phyloP scores from a whole-genome alignment of 2,329 filamentous ascomycete species.

The Mollisia scopiformis region DNA sequence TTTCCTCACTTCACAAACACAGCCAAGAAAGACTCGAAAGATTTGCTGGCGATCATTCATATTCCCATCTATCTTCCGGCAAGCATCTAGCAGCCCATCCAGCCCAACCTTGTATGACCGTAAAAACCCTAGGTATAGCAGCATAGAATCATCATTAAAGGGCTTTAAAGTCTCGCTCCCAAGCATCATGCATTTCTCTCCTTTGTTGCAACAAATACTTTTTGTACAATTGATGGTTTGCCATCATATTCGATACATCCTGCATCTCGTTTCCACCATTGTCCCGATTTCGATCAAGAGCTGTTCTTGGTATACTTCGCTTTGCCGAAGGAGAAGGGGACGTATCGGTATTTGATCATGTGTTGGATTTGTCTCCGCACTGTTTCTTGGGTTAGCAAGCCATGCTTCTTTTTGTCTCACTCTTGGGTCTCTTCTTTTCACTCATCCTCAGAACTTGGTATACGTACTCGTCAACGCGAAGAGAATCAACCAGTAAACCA shows the following conservation, averaged over 20 bases:
- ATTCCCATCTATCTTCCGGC: constrained; percentile 14
- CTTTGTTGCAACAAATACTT: constrained; percentile 8
- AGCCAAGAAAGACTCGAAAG: too few relatives aligned
- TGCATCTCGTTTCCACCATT: constrained; percentile 1
- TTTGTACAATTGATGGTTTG: constrained; percentile 23
- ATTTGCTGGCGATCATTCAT: not conserved
- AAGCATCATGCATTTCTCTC: constrained; percentile 8
- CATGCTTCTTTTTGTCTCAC: not conserved
- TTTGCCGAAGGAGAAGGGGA: constrained; percentile 92
- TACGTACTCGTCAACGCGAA: constrained; percentile 91
- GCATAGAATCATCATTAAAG: constrained; percentile 26
- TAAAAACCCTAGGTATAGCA: constrained; percentile 16
- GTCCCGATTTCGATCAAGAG: constrained; percentile 30
- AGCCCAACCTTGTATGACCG: constrained; percentile 16
- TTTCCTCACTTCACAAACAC: too few relatives aligned
- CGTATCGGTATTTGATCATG: constrained; percentile 99
- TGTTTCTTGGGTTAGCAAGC: constrained; percentile 41
- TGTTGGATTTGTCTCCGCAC: constrained; percentile 99
- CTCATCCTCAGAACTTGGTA: not conserved
- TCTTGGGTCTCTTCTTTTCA: not conserved
- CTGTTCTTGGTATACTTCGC: constrained; percentile 73
- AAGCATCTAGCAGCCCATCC: constrained; percentile 15
- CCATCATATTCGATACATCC: constrained; percentile 5
- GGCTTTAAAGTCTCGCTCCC: constrained; percentile 21
- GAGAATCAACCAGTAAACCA: constrained; percentile 98